A percentile compares a stretch with the other conserved stretches of the same genome.
phyloP scores from a whole-genome alignment of 306 rosid genomes.

The Vigna hirtella region DNA sequence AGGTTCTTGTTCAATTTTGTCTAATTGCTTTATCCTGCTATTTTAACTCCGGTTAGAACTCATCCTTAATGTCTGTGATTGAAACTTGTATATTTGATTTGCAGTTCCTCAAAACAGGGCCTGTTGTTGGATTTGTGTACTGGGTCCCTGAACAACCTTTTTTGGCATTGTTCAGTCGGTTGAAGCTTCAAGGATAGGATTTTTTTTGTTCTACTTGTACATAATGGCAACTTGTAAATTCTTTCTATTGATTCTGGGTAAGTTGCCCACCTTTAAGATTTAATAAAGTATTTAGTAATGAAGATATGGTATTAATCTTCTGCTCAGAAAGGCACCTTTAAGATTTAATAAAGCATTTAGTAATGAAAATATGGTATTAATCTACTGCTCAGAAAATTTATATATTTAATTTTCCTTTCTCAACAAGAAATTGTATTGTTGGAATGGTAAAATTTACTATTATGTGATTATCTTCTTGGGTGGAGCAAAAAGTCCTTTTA shows the following conservation, averaged over 20 bases:
- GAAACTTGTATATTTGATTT: not conserved
- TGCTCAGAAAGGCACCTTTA: not conserved
- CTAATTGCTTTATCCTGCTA: not conserved
- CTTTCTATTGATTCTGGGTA: conserved; percentile 8
- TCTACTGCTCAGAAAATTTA: not conserved
- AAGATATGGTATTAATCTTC: not conserved
- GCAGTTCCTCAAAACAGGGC: conserved; percentile 3
- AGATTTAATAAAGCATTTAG: not conserved
- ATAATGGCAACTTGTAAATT: not conserved
- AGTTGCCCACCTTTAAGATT: not conserved
- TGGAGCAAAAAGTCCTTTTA: not conserved
- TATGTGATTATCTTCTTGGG: not conserved
- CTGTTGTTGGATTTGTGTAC: conserved; percentile 21
- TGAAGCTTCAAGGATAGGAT: conserved; percentile 18
- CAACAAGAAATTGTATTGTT: not conserved
- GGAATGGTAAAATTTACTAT: not conserved
- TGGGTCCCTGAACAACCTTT: not conserved
- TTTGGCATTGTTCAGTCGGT: not conserved
- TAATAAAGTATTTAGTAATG: not conserved
- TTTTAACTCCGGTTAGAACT: not conserved
- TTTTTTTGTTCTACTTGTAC: not conserved
- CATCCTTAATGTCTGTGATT: conserved; percentile 2
- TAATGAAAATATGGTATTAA: not conserved
- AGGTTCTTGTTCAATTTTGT: not conserved
- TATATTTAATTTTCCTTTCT: not conserved